Percentiles rank a stretch among this genome's conserved stretches.
These are phyloP conservation scores for Schoenoplectus tabernaemontani DNA, from an alignment of 202 grass and related monocot species.

Conservation along the genomic window DNA sequence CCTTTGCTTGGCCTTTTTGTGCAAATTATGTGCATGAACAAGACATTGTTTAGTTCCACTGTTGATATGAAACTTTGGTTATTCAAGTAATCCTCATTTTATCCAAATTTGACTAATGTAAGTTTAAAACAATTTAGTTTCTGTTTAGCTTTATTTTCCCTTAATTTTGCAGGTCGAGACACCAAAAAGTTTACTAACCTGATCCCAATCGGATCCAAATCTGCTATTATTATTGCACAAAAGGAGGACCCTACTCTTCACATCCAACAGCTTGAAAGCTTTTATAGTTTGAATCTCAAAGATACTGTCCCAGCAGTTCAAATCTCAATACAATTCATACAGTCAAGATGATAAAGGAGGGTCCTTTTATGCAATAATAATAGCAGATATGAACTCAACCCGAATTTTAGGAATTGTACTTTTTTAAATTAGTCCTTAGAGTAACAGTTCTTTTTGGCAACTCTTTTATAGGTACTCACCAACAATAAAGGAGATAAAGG, in stretches of 20 bases:
- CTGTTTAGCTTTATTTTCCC: neutral
- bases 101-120: neutral
- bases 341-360: too few relatives aligned
- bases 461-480: constrained; percentile 69
- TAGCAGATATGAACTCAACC: too few relatives aligned
- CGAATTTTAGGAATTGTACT: neutral
- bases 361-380: too few relatives aligned
- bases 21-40: neutral
- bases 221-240: too few relatives aligned
- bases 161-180: neutral
- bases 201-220: too few relatives aligned
- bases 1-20: neutral
- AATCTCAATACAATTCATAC: too few relatives aligned
- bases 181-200: neutral
- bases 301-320: too few relatives aligned
- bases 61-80: neutral
- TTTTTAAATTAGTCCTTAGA: neutral
- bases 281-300: too few relatives aligned
- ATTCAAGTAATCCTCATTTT: neutral
- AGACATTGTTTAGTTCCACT: neutral
- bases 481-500: constrained; percentile 93
- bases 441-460: neutral
- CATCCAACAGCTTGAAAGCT: too few relatives aligned
- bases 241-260: too few relatives aligned
- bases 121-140: neutral